A percentile compares a stretch with the other conserved stretches of the same genome.
phyloP scores from a whole-genome alignment of 2,329 filamentous ascomycete genomes.

The Ceratocystis diversiconidia region DNA sequence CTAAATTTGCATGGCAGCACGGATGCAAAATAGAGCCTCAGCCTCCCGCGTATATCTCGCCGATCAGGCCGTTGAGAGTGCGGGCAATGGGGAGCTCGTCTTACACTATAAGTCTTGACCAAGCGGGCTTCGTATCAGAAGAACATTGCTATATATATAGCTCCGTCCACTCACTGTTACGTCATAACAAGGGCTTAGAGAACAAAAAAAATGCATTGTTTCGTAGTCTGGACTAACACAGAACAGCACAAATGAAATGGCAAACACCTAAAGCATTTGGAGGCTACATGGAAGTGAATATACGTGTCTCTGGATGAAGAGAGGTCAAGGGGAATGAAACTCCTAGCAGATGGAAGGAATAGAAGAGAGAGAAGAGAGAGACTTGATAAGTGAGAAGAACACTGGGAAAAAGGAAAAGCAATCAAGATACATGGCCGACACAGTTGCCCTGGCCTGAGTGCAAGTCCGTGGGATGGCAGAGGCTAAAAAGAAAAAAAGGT shows the following conservation, averaged over 20 bases:
- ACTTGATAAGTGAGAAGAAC: not conserved
- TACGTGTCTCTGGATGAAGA: not conserved
- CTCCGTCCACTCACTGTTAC: not conserved
- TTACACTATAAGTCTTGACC: no score
- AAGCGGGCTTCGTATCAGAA: no score
- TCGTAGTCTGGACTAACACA: not conserved
- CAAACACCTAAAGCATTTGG: not conserved
- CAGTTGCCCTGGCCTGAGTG: not conserved
- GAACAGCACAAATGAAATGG: not conserved
- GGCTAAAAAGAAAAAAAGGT: not conserved
- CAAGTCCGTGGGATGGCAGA: not conserved
- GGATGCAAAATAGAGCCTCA: not conserved
- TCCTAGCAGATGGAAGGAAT: not conserved
- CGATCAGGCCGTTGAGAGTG: not conserved
- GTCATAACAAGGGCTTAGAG: not conserved
- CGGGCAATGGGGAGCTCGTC: no score
- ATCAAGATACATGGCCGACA: constrained; percentile 1
- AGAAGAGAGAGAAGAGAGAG: not conserved
- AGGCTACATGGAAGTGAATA: not conserved
- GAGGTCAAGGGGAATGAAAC: not conserved
- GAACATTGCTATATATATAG: no score
- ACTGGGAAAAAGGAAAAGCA: not conserved
- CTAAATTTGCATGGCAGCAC: not conserved
- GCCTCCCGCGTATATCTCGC: not conserved
- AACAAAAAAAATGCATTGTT: not conserved